These are phyloP conservation scores for Monosporascus sp. DNA, from an alignment of 2,329 filamentous ascomycete genomes.

Conservation along the genomic window DNA sequence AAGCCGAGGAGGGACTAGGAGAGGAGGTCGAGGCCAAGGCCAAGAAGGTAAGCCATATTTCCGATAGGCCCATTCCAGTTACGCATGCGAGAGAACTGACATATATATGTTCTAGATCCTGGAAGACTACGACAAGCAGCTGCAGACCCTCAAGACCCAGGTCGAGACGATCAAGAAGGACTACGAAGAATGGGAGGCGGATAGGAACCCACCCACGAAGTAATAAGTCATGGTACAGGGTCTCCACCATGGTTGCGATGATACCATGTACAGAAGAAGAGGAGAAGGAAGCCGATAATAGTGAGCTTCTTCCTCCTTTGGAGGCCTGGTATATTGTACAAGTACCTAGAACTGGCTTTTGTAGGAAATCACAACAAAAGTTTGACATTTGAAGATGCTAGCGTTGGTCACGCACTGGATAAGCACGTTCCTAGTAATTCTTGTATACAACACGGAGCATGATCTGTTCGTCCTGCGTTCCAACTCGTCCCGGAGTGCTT, in stretches of 20 bases:
- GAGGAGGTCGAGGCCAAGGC: constrained; percentile 67
- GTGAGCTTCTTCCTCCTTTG: not conserved
- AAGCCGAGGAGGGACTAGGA: constrained; percentile 53
- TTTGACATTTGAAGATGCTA: not conserved
- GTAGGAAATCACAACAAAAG: not conserved
- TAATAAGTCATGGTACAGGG: constrained; percentile 3
- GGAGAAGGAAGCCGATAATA: not conserved
- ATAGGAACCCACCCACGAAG: constrained; percentile 34
- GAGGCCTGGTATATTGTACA: not conserved
- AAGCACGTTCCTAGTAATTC: no score
- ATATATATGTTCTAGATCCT: constrained; percentile 50
- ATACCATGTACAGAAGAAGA: not conserved
- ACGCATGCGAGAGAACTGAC: not conserved
- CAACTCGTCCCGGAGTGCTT: no score
- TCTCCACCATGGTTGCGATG: not conserved
- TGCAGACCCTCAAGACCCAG: constrained; percentile 70
- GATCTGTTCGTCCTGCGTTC: no score
- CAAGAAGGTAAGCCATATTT: constrained; percentile 56
- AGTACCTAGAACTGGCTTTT: not conserved
- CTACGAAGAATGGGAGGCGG: constrained; percentile 50
- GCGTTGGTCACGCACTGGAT: not conserved
- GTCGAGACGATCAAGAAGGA: constrained; percentile 57
- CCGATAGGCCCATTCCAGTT: not conserved
- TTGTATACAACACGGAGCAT: no score
- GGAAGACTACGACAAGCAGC: constrained; percentile 76